Conservation (phyloP, 2,329 filamentous ascomycete genomes). For the Claviceps spartinae region DNA sequence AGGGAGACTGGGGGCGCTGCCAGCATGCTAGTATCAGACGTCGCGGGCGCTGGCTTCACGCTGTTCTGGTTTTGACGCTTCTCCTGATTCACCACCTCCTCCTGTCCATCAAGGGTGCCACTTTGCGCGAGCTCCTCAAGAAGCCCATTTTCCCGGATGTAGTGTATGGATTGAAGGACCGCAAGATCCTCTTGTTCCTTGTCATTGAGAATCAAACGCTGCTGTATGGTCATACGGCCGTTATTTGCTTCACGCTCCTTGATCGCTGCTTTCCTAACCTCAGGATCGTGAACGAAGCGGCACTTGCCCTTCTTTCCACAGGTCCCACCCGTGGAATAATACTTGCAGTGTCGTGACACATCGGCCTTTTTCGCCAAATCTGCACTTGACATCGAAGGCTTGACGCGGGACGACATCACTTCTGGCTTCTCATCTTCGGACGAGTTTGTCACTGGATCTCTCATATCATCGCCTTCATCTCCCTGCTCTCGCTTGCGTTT, state of each 20-base stretch:
- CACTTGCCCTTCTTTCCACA: conserved; percentile 65
- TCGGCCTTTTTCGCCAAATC: conserved; percentile 44
- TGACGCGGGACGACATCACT: conserved; percentile 35
- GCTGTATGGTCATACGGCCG: conserved; percentile 51
- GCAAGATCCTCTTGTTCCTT: conserved; percentile 55
- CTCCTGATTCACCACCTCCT: conserved; percentile 9
- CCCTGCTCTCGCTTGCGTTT: conserved; percentile 56
- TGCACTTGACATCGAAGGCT: conserved; percentile 20
- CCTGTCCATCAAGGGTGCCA: conserved; percentile 1
- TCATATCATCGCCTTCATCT: conserved; percentile 54
- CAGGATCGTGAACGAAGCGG: conserved; percentile 55
- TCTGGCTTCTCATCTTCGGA: conserved; percentile 49
- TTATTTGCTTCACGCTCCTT: conserved; percentile 51
- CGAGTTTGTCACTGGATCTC: conserved; percentile 35
- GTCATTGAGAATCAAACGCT: conserved; percentile 52
- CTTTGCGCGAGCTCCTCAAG: conserved; percentile 22
- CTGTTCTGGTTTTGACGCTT: conserved; percentile 4
- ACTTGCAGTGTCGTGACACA: conserved; percentile 54
- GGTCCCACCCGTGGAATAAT: conserved; percentile 53
- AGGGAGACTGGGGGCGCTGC: conserved; percentile 25
- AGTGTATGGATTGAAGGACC: conserved; percentile 51
- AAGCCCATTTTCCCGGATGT: conserved; percentile 46
- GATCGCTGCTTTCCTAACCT: conserved; percentile 48
- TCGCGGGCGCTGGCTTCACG: conserved; percentile 6
- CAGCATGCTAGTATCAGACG: conserved; percentile 16